Base-by-base conservation (phyloP, 768 basidiomycete genomes). In the Plicaturopsis crispa region DNA sequence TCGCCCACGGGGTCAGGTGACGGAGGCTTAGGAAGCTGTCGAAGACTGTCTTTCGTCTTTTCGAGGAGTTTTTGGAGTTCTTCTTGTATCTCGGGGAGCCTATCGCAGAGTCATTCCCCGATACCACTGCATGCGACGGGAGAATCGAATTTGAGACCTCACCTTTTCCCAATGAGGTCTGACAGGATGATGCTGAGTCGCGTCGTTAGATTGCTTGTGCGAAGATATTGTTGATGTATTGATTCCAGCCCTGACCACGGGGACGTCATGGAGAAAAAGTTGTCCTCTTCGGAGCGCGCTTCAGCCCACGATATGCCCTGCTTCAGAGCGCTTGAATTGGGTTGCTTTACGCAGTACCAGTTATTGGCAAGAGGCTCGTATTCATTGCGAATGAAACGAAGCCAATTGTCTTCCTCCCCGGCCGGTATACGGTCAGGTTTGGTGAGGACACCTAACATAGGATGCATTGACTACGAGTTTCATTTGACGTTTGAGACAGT, bases 391-490 rank as follows among this genome's bases (percentile, higher is more conserved):
- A 83, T 72, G 43, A 75, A 70, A 0, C 55, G 55, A 2, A 83
- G 41, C 84, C 84, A 86, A 2, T 48, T 54, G 1, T 54, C 54
- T 37, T 78, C 75, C 22, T 78, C 74, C 1, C 74, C 77, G 1
- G 51, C 35, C 0, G 72, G 72, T 40, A 79, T 82, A 6, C 78
- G 72, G 45, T 84, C 84, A 0, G 81, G 80, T 45, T 88, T 86
- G 0, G 83, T 88, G 14, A 84, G 64, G 13, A 84, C 80, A 33
- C 82, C 83, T 83, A n/a, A n/a, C n/a, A n/a, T n/a, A n/a, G 41
- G 4, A 26, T 11, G 23, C 6, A 19, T 43, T 39, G 4, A 14
- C 12, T 3, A n/a, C n/a, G n/a, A 7, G n/a, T 5, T n/a, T n/a
- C n/a, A n/a, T n/a, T n/a, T n/a, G n/a, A n/a, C n/a, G n/a, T n/a